Evolutionary conservation across 177 flowering plant genomes (phyloP).

Genomic region (Vitis hybrid): DNA sequence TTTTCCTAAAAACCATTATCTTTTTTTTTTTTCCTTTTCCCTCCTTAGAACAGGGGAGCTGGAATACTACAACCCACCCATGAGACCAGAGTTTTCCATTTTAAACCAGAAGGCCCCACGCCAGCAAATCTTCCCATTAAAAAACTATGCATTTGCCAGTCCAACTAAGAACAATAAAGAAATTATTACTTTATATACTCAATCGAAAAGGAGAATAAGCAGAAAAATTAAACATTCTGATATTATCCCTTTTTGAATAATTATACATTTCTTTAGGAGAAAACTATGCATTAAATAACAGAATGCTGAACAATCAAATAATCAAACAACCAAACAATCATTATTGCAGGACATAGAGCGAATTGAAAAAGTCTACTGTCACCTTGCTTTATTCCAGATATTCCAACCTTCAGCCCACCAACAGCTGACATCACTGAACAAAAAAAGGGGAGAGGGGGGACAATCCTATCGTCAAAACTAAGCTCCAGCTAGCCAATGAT

Average conservation of each 20-base stretch:
- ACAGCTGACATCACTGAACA: slow-evolving; percentile 93
- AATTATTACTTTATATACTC: not conserved
- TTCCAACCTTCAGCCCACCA: slow-evolving; percentile 84
- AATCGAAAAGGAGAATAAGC: not conserved
- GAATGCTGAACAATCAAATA: slow-evolving; percentile 1
- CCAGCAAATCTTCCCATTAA: not conserved
- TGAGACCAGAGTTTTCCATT: not conserved
- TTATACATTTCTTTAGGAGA: too few relatives aligned
- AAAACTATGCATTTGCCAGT: not conserved
- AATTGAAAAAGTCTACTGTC: not conserved
- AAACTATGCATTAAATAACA: too few relatives aligned
- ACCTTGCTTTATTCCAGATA: slow-evolving; percentile 75
- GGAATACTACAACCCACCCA: not conserved
- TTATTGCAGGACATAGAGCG: too few relatives aligned
- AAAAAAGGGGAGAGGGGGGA: slow-evolving; percentile 5
- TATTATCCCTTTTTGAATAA: not conserved
- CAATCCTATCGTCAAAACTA: too few relatives aligned
- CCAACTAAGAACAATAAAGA: not conserved
- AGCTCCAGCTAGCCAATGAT: not conserved
- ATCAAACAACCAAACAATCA: not conserved
- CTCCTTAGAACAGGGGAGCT: too few relatives aligned
- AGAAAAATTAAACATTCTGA: not conserved
- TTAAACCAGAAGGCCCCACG: not conserved
- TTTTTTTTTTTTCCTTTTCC: not conserved
- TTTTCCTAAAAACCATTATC: not conserved